Evolutionary conservation across 2,329 filamentous ascomycete genomes (phyloP).

Genomic region (Rosellinia necatrix): DNA sequence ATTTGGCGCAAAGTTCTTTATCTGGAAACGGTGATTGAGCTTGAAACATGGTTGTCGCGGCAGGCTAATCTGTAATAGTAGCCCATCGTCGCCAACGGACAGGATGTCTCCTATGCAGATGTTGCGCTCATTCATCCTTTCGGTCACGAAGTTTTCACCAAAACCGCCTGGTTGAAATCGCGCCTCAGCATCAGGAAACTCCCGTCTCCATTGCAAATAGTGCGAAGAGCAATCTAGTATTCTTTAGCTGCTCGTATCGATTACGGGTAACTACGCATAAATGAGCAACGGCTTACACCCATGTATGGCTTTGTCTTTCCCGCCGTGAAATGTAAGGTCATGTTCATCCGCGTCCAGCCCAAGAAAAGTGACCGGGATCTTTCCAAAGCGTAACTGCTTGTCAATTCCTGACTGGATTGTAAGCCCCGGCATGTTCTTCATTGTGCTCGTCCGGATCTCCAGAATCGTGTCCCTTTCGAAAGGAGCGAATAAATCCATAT

Average conservation of each 20-base stretch:
- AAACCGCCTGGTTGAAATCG: slow-evolving; percentile 63
- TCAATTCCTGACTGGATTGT: slow-evolving; percentile 61
- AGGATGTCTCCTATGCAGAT: slow-evolving; percentile 68
- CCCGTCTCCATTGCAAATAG: slow-evolving; percentile 58
- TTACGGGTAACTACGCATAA: neutral
- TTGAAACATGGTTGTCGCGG: slow-evolving; percentile 71
- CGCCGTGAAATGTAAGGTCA: slow-evolving; percentile 64
- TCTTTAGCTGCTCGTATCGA: neutral
- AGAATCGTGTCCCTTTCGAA: slow-evolving; percentile 55
- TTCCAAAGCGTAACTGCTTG: slow-evolving; percentile 51
- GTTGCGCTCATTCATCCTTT: slow-evolving; percentile 64
- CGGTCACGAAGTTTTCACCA: slow-evolving; percentile 66
- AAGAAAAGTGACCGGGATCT: slow-evolving; percentile 50
- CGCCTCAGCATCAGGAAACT: slow-evolving; percentile 55
- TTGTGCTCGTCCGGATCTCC: slow-evolving; percentile 61
- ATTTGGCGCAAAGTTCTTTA: slow-evolving; percentile 64
- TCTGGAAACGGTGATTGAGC: slow-evolving; percentile 68
- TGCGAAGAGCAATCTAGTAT: slow-evolving; percentile 62
- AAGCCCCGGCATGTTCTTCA: slow-evolving; percentile 59
- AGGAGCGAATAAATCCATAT: slow-evolving; percentile 41
- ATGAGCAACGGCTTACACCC: slow-evolving; percentile 49
- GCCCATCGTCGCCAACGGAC: slow-evolving; percentile 45
- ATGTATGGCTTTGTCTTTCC: slow-evolving; percentile 66
- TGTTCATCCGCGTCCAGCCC: slow-evolving; percentile 66
- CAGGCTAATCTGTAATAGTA: slow-evolving; percentile 62